Percentiles rank a stretch among this genome's conserved stretches.
Evolutionary conservation across 2,329 filamentous ascomycete species (phyloP).

Genomic region (Akanthomyces lecanii): DNA sequence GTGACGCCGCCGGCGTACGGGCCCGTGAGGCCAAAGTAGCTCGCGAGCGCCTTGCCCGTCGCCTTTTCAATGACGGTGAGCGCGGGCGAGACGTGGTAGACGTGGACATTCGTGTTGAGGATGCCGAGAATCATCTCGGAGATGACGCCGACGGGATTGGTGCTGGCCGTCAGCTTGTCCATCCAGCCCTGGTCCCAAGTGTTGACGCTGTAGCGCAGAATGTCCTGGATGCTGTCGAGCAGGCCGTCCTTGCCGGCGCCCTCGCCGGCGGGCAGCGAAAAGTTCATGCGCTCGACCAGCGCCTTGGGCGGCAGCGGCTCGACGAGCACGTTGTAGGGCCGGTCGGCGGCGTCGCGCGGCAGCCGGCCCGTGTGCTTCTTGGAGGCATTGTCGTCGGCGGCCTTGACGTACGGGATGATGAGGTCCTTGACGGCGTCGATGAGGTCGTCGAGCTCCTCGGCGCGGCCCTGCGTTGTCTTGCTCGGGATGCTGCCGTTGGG

Average conservation of each 20-base stretch:
- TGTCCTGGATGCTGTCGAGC: constrained; percentile 62
- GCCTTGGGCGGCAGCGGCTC: constrained; percentile 57
- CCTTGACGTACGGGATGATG: constrained; percentile 65
- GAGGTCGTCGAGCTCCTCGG: constrained; percentile 44
- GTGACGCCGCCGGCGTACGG: constrained; percentile 69
- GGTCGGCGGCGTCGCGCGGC: constrained; percentile 30
- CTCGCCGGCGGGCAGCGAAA: constrained; percentile 51
- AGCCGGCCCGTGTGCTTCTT: constrained; percentile 47
- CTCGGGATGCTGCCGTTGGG: neutral
- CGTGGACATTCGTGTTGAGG: constrained; percentile 90
- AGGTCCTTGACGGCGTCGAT: constrained; percentile 63
- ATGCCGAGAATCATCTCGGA: constrained; percentile 80
- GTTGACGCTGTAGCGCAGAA: constrained; percentile 86
- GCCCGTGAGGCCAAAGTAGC: constrained; percentile 70
- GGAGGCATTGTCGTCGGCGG: constrained; percentile 60
- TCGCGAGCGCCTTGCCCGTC: constrained; percentile 68
- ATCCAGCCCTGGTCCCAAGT: constrained; percentile 97
- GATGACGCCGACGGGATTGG: constrained; percentile 83
- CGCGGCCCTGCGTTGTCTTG: constrained; percentile 6
- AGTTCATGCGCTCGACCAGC: constrained; percentile 50
- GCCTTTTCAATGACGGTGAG: constrained; percentile 84
- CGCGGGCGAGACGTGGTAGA: constrained; percentile 89
- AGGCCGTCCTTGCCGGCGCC: constrained; percentile 69
- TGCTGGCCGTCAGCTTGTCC: constrained; percentile 90
- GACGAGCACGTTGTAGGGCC: constrained; percentile 54